Evolutionary conservation across 768 basidiomycete genomes (phyloP), one percentile per base, ranked within the genome.

Genomic region (Polyporus arcularius): DNA sequence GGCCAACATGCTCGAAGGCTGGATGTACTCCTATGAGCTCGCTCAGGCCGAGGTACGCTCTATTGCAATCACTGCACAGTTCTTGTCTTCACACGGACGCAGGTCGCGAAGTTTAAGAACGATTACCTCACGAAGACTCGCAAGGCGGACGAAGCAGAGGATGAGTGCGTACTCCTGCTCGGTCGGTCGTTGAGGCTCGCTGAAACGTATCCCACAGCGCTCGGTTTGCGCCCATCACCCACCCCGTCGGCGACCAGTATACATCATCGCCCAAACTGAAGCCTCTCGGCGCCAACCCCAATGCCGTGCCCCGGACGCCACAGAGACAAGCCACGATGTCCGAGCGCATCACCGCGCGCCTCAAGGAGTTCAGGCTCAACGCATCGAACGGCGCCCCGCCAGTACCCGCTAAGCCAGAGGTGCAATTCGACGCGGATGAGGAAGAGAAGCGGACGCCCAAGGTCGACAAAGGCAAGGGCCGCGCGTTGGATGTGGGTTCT

Each of bases 121-220:
- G 79, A 84, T 55, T 96, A 96, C 70, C 72, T 92, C 11, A 74
- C 80, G 35, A 96, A 94, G 73, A 87, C 84, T 0, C 84, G 92
- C 55, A 83, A 84, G 42, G 94, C 95, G 15, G 95, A 97, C 67
- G 95, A 97, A 70, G 88, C 89, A 8, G 94, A 94, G 71, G 95
- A 97, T 71, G 94, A 96, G 95, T 96, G 74, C 68, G 93, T 79
- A 31, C 32, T 41, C 5, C 1, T 14, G 2, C 5, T 16, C 30
- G 28, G 3, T n/a, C 15, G n/a, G 1, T 4, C 2, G 15, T 4
- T 9, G 15, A n/a, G 28, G 39, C 55, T 56, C 61, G 57, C 63
- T 62, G 60, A 55, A 15, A 55, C 43, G 15, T 7, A 8, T 32
- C 12, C 41, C 16, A 53, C 68, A 96, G 94, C 72, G 91, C 85